Percentiles rank a stretch among this genome's conserved stretches.
Evolutionary conservation across 2,329 filamentous ascomycete species (phyloP).

Genomic region (Apiospora malaysiana): DNA sequence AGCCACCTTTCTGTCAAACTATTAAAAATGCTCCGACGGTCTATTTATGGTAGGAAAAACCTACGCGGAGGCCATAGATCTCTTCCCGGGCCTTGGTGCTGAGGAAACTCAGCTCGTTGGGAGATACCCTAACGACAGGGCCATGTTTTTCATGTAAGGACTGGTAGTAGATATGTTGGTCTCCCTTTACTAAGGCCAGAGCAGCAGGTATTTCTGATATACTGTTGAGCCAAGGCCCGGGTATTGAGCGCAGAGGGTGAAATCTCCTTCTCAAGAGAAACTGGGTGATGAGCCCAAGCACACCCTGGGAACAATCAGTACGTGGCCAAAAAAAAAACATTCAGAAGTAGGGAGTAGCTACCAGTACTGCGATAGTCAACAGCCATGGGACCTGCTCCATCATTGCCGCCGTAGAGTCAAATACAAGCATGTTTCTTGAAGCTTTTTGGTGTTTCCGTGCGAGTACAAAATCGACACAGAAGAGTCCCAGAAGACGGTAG

Average conservation of each 20-base stretch:
- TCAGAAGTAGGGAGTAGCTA: background rate
- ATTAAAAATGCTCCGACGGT: background rate
- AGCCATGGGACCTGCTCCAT: background rate
- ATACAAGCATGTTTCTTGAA: background rate
- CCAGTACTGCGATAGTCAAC: background rate
- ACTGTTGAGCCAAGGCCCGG: slow-evolving; percentile 35
- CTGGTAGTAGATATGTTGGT: slow-evolving; percentile 34
- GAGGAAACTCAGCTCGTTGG: slow-evolving; percentile 38
- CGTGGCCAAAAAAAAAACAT: background rate
- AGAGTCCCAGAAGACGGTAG: no score
- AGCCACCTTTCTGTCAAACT: slow-evolving; percentile 25
- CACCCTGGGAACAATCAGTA: background rate
- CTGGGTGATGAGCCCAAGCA: slow-evolving; percentile 20
- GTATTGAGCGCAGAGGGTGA: slow-evolving; percentile 33
- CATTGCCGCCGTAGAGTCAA: background rate
- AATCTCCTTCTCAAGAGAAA: slow-evolving; percentile 27
- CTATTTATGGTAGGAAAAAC: background rate
- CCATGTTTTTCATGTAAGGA: slow-evolving; percentile 37
- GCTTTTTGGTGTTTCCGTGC: background rate
- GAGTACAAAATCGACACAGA: background rate
- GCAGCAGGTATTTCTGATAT: slow-evolving; percentile 33
- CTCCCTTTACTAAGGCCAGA: slow-evolving; percentile 31
- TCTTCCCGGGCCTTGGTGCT: slow-evolving; percentile 36
- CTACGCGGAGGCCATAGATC: slow-evolving; percentile 37
- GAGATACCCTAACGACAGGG: slow-evolving; percentile 35